Conservation (phyloP, 2,329 filamentous ascomycete species). For the Geosmithia putterillii region DNA sequence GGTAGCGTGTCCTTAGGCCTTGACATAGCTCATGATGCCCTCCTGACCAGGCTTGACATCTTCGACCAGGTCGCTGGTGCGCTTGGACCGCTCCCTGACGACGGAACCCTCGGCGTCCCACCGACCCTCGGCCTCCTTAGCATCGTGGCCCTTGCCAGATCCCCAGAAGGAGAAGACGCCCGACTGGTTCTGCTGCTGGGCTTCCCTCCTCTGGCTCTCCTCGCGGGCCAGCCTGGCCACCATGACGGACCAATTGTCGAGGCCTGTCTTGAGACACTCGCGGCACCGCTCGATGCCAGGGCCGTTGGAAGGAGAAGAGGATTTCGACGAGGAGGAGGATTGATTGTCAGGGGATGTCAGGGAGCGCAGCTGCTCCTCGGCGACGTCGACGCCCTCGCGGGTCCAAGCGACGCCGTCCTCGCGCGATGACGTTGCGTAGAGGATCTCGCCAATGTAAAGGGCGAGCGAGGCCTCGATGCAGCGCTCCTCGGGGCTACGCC, state of each 20-base stretch:
- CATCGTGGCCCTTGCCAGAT: conserved; percentile 7
- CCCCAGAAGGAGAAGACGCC: conserved; percentile 24
- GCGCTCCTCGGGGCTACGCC: conserved; percentile 49
- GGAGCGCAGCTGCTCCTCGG: conserved; percentile 53
- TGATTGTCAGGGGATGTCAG: conserved; percentile 9
- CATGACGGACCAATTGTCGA: conserved; percentile 79
- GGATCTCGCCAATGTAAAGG: conserved; percentile 86
- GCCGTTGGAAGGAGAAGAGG: background rate
- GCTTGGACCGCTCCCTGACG: conserved; percentile 35
- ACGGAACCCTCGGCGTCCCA: conserved; percentile 45
- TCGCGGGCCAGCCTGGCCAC: conserved; percentile 49
- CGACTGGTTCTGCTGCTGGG: conserved; percentile 4
- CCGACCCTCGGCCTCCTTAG: conserved; percentile 23
- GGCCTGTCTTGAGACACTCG: conserved; percentile 63
- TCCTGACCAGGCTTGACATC: conserved; percentile 25
- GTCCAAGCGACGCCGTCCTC: conserved; percentile 82
- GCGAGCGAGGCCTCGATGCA: conserved; percentile 82
- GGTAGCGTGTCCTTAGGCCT: conserved; percentile 20
- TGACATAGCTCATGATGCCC: conserved; percentile 23
- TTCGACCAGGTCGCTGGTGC: conserved; percentile 40
- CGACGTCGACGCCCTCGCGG: conserved; percentile 70
- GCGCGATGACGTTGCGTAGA: conserved; percentile 51
- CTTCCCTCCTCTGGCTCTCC: conserved; percentile 21
- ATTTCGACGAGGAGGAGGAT: background rate
- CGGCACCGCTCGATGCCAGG: conserved; percentile 45